These are phyloP conservation scores for Lodderomyces orthopsilosis DNA, from an alignment of 1,139 yeast genomes.

Conservation along the genomic window DNA sequence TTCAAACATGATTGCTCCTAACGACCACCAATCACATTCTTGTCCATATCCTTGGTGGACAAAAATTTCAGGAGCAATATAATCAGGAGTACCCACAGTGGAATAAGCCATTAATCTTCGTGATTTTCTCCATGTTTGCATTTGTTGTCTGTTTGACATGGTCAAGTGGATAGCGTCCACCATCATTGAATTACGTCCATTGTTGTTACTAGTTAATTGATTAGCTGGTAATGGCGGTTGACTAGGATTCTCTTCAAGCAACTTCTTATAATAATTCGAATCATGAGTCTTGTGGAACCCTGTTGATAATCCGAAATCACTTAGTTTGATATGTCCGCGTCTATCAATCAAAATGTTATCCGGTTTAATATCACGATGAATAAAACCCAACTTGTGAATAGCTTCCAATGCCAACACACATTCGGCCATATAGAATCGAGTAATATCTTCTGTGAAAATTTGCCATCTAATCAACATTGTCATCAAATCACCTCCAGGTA, in stretches of 20 bases:
- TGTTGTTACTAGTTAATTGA: slow-evolving; percentile 13
- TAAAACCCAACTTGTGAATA: slow-evolving; percentile 74
- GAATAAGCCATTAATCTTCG: slow-evolving; percentile 97
- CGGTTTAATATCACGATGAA: slow-evolving; percentile 78
- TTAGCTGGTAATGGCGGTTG: slow-evolving; percentile 23
- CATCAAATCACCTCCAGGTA: slow-evolving; percentile 87
- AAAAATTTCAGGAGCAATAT: slow-evolving; percentile 97
- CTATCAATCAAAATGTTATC: slow-evolving; percentile 79
- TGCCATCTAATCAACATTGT: slow-evolving; percentile 88
- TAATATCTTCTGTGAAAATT: slow-evolving; percentile 79
- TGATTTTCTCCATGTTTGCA: slow-evolving; percentile 97
- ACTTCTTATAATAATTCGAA: slow-evolving; percentile 70
- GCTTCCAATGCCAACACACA: slow-evolving; percentile 85
- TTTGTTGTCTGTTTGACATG: slow-evolving; percentile 93
- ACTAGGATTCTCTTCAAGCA: slow-evolving; percentile 52
- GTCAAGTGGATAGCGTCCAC: slow-evolving; percentile 95
- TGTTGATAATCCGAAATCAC: slow-evolving; percentile 82
- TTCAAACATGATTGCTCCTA: slow-evolving; percentile 98
- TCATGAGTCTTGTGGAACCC: slow-evolving; percentile 87
- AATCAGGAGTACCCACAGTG: slow-evolving; percentile 98
- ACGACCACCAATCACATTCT: slow-evolving; percentile 99
- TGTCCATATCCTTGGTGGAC: slow-evolving; percentile 97
- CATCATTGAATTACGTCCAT: slow-evolving; percentile 72
- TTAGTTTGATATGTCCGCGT: slow-evolving; percentile 73
- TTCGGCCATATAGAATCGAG: slow-evolving; percentile 82